These are phyloP conservation scores for Picea glauca DNA, from an alignment of 75 land plant species.

Conservation along the genomic window DNA sequence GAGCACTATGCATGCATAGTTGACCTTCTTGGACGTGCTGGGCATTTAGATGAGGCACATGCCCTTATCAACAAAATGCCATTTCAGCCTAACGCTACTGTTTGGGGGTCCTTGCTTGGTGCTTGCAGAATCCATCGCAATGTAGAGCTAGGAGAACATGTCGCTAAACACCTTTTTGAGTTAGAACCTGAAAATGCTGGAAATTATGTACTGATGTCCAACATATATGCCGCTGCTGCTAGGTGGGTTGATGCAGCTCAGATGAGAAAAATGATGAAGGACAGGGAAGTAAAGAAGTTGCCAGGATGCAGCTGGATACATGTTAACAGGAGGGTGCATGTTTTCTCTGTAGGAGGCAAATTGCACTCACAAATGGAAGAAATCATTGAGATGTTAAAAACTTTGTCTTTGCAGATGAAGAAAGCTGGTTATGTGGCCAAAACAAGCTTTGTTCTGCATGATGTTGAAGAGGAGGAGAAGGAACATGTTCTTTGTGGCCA, in stretches of 20 bases:
- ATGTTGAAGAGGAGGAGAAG: slow-evolving; percentile 9
- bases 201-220: slow-evolving; percentile 9
- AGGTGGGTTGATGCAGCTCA: slow-evolving; percentile 4
- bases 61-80: slow-evolving; percentile 14
- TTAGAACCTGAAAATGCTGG: slow-evolving; percentile 13
- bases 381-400: background rate
- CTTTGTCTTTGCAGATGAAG: slow-evolving; percentile 4
- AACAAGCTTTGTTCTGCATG: slow-evolving; percentile 10
- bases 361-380: slow-evolving; percentile 7
- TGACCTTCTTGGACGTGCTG: slow-evolving; percentile 15
- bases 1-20: slow-evolving; percentile 20
- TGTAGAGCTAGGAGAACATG: slow-evolving; percentile 15
- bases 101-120: slow-evolving; percentile 14
- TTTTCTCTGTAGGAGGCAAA: background rate
- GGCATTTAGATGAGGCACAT: slow-evolving; percentile 12
- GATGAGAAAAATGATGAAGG: slow-evolving; percentile 5
- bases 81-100: background rate
- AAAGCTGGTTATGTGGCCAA: slow-evolving; percentile 12
- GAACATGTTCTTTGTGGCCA: slow-evolving; percentile 11
- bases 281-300: slow-evolving; percentile 1
- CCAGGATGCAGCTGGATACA: slow-evolving; percentile 13
- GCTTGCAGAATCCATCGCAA: slow-evolving; percentile 17
- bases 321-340: background rate
- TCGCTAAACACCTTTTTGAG: slow-evolving; percentile 5
- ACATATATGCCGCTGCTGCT: slow-evolving; percentile 11